Evolutionary conservation across 257 asterid species (phyloP), one percentile per base, ranked within the genome.

Genomic region (Solanum peruvianum): DNA sequence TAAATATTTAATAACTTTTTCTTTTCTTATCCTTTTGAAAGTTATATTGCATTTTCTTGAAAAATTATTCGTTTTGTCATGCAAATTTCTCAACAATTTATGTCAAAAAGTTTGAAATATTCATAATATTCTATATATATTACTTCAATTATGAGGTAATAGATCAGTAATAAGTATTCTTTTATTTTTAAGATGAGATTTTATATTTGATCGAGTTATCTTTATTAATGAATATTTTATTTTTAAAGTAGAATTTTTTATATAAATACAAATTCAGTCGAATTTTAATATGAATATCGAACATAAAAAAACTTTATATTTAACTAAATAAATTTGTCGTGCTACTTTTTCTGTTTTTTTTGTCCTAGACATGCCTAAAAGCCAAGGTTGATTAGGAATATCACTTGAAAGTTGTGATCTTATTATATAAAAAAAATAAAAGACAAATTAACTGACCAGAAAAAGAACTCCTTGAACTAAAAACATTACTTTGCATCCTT

Each of bases 381-480:
- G 27, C 67, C 41, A 80, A 47, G 67, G 67, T 47, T 80, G 66
- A 47, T 45, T 80, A 80, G 67, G 85, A 80, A 47, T 27, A 29
- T 80, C 85, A 80, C 12, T 47, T 45, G 85, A 80, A 80, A 80
- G 67, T 18, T 80, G 85, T 80, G 85, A 29, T 80, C 29, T 49
- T 35, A 47, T 20, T 29, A 58, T 52, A 52, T 27, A 7, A 7
- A 7, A 11, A 78, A 10, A n/a, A 42, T 18, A 29, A 29, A 47
- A 80, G 41, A 20, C 29, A 47, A 80, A 80, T 45, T 47, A 67
- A 3, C 27, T 25, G 25, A 41, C 20, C 18, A 75, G 33, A 39
- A 39, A 73, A 73, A 21, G 25, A 67, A 67, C 10, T 6, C 16
- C 52, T 9, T 42, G 15, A n/a, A 42, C 45, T 44, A 7, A 76